phyloP scores from a whole-genome alignment of 78 protist genomes.

The slime mould (Dictyostelium discoideum) region DNA sequence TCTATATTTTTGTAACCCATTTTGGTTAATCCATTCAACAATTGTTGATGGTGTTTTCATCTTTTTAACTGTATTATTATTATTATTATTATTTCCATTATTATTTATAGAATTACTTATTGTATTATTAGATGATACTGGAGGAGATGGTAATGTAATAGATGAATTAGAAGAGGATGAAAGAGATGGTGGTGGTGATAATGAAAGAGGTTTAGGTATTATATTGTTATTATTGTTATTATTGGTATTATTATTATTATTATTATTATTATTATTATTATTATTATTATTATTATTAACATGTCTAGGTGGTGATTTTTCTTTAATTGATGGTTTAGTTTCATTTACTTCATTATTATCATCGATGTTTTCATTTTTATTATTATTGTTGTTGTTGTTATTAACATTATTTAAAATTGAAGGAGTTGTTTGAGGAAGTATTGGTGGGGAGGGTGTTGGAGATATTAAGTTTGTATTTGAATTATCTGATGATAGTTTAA shows the following conservation, averaged over 20 bases:
- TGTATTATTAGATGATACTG: not conserved
- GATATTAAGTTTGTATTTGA: not conserved
- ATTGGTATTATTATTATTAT: not conserved
- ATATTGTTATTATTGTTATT: not conserved
- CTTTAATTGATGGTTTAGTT: not conserved
- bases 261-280: not conserved
- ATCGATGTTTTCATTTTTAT: too few relatives aligned
- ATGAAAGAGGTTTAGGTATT: not conserved
- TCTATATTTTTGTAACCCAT: slow-evolving; percentile 40
- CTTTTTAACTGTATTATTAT: not conserved
- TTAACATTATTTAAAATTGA: not conserved
- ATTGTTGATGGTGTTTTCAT: not conserved
- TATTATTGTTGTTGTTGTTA: not conserved
- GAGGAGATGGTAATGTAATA: not conserved
- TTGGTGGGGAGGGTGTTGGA: not conserved
- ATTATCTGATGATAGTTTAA: not conserved
- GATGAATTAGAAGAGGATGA: not conserved
- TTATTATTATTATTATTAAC: not conserved
- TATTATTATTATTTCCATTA: not conserved
- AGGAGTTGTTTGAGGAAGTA: not conserved
- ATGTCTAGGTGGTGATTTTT: not conserved
- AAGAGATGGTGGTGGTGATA: not conserved
- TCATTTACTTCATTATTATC: too few relatives aligned
- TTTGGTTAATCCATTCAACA: slow-evolving; percentile 32
- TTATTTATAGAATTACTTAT: not conserved